Evolutionary conservation across 164 flowering plant genomes (phyloP).

Genomic region (Umbilicus rupestris): DNA sequence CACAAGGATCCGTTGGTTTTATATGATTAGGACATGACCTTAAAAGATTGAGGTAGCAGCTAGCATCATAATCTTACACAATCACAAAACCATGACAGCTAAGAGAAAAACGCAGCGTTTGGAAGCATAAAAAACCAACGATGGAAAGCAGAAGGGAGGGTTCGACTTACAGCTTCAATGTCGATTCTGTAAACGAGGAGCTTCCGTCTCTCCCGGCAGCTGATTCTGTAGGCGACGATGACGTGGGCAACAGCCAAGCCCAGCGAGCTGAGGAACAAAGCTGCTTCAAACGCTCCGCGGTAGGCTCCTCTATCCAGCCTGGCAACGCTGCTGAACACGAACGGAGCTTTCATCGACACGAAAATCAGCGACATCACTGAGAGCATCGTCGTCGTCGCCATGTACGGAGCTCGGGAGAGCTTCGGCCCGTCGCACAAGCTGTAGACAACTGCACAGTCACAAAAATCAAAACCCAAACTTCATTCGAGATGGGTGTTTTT

Average conservation of each 20-base stretch:
- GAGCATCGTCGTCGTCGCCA: slow-evolving; percentile 52
- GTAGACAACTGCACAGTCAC: slow-evolving; percentile 50
- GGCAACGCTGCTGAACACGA: slow-evolving; percentile 27
- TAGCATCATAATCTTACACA: neutral
- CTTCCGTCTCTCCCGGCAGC: slow-evolving; percentile 85
- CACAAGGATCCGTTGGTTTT: neutral
- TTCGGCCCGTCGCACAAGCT: slow-evolving; percentile 79
- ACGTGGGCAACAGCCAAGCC: slow-evolving; percentile 64
- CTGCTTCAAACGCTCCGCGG: slow-evolving; percentile 35
- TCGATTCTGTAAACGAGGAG: slow-evolving; percentile 84
- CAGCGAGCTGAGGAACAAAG: slow-evolving; percentile 53
- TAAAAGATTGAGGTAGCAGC: neutral
- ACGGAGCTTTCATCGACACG: slow-evolving; percentile 66
- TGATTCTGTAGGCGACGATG: slow-evolving; percentile 70
- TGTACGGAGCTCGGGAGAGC: slow-evolving; percentile 65
- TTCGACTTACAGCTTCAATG: slow-evolving; percentile 82
- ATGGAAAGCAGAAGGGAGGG: neutral
- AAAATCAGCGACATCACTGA: slow-evolving; percentile 49
- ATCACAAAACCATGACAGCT: slow-evolving; percentile 1
- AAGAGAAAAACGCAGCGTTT: neutral
- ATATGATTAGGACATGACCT: slow-evolving; percentile 1
- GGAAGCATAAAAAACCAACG: no score
- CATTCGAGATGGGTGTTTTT: no score
- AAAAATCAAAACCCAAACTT: neutral
- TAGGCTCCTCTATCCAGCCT: slow-evolving; percentile 15